Conservation (phyloP, 202 grass and related monocot species). For the Panicum hallii region DNA sequence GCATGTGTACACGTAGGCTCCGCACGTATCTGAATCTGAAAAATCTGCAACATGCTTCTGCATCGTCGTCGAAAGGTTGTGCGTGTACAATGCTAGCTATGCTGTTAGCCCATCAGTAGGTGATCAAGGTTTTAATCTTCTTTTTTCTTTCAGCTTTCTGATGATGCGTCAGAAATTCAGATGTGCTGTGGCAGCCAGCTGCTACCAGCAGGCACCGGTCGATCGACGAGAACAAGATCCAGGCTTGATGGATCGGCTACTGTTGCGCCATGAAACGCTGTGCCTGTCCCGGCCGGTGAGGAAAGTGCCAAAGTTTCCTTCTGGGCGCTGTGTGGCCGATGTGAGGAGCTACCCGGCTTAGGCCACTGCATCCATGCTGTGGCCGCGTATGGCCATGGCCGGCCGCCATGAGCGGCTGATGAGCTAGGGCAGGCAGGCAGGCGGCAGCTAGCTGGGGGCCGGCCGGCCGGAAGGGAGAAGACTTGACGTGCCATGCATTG, state of each 20-base stretch:
- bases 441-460: constrained; percentile 2
- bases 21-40: neutral
- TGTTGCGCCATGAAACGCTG: constrained; percentile 46
- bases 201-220: neutral
- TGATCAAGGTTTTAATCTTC: neutral
- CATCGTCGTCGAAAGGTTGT: neutral
- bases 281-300: constrained; percentile 40
- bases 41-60: neutral
- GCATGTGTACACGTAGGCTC: neutral
- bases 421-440: neutral
- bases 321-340: constrained; percentile 52
- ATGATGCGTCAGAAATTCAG: constrained; percentile 10
- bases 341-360: constrained; percentile 6
- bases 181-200: neutral
- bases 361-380: constrained; percentile 34
- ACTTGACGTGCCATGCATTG: constrained; percentile 50
- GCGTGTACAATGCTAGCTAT: neutral
- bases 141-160: neutral
- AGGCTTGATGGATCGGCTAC: constrained; percentile 43
- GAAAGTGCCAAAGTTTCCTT: constrained; percentile 65
- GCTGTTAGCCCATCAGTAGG: neutral
- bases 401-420: neutral
- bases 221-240: constrained; percentile 35
- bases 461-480: constrained; percentile 3
- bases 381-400: constrained; percentile 25